phyloP scores from a whole-genome alignment of 208 protist species.

The Herpetomonas tarakana region DNA sequence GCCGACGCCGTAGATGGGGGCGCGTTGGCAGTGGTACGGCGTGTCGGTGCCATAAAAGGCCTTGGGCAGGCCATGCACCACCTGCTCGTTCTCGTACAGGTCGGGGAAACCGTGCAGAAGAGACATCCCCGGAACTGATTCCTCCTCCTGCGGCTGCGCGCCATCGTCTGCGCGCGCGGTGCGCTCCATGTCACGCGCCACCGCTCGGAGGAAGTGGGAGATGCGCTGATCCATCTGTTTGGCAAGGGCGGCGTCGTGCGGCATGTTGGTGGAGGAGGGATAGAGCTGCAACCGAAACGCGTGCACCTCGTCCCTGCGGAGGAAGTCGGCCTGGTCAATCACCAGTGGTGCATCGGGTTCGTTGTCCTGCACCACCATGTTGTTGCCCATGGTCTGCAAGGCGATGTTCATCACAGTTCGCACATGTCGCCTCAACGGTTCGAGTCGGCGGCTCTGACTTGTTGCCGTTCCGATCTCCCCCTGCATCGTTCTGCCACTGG shows the following conservation, averaged over 20 bases:
- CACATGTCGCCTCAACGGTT: neutral
- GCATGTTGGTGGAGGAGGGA: neutral
- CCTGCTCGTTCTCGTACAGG: neutral
- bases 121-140: too few species aligned
- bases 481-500: too few species aligned
- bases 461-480: too few species aligned
- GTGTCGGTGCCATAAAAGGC: slow-evolving; percentile 16
- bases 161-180: neutral
- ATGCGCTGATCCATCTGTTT: neutral
- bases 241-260: neutral
- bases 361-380: neutral
- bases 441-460: neutral
- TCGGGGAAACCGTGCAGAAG: neutral
- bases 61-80: slow-evolving; percentile 15
- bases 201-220: neutral
- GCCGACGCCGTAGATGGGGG: slow-evolving; percentile 23
- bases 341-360: slow-evolving; percentile 8
- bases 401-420: slow-evolving; percentile 14
- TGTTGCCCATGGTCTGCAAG: slow-evolving; percentile 18
- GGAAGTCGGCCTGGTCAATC: slow-evolving; percentile 10
- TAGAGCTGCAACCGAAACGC: slow-evolving; percentile 21
- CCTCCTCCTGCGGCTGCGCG: neutral
- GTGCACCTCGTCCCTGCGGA: slow-evolving; percentile 10
- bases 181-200: neutral
- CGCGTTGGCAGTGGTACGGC: slow-evolving; percentile 30